These are phyloP conservation scores for Cryptomeria japonica DNA, from an alignment of 75 land plant genomes.

Conservation along the genomic window DNA sequence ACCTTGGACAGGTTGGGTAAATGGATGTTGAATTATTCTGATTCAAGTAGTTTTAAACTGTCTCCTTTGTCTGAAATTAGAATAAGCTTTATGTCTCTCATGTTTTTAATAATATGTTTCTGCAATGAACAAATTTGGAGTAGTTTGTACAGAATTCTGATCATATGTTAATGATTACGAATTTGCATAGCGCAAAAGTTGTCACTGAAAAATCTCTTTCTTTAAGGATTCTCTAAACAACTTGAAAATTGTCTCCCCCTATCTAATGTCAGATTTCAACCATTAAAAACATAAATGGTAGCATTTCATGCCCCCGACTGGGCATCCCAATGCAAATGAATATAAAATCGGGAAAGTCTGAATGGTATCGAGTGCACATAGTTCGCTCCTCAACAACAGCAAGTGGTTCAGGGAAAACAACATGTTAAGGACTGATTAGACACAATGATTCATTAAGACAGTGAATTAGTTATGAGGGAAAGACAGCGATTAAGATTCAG, in stretches of 20 bases:
- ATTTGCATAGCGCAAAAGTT: neutral
- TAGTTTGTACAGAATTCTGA: too few relatives aligned
- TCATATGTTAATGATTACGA: neutral
- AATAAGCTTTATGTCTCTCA: neutral
- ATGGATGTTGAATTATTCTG: neutral
- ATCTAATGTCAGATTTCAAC: neutral
- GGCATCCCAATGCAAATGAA: too few relatives aligned
- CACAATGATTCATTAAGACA: too few relatives aligned
- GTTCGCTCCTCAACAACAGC: too few relatives aligned
- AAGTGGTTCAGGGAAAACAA: too few relatives aligned
- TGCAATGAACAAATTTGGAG: neutral
- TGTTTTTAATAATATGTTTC: neutral
- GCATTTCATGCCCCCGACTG: too few relatives aligned
- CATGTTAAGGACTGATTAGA: too few relatives aligned
- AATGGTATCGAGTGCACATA: too few relatives aligned
- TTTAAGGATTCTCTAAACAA: neutral
- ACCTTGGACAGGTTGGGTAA: constrained; percentile 82
- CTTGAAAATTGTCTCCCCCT: neutral
- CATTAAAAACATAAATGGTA: neutral
- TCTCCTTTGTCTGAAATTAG: neutral
- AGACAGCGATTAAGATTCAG: too few relatives aligned
- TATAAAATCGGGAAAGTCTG: too few relatives aligned
- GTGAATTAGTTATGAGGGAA: too few relatives aligned
- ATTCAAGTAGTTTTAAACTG: neutral
- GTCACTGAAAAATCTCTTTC: neutral